Base-by-base conservation (phyloP, 164 flowering plant species). In the Kalanchoe fedtschenkoi region DNA sequence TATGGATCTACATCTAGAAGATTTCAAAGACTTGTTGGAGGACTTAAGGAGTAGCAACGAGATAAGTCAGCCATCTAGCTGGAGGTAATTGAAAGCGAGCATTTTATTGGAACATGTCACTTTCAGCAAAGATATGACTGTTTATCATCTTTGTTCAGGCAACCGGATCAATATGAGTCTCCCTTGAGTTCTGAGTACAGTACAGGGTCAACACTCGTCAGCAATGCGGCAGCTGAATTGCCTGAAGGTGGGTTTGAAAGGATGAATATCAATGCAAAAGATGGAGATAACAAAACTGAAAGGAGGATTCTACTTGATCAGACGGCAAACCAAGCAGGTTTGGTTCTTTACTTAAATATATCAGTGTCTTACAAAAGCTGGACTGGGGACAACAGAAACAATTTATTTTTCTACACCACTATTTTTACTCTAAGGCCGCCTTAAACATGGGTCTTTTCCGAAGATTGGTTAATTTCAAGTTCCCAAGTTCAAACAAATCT, bases 141-240 rank as follows among this genome's bases (percentile, higher is more conserved):
- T 34, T 56, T 22, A 34, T 29, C 24, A 44, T 22, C 58, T 51
- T 22, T 30, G 30, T 61, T 33, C 71, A 95, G 99, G 89, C 83
- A 88, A 75, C 77, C 73, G 34, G 86, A 81, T 75, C 61, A 80
- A 54, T 76, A 75, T 51, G 85, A 83, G 60, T 86, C 99, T 58
- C 85, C 95, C 54, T 84, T 80, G 51, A 84, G 88, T 76, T 90
- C 99, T 10, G 96, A 81, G 41, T 81, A 80, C 68, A 90, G 96
- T 67, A 85, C 89, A 35, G 95, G 88, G 64, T 88, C 97, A 65
- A 83, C 82, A 67, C 68, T 74, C 44, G 62, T 80, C 61, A 70
- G 79, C 15, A 75, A 76, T 44, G 42, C 74, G 56, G 70, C 72
- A 32, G 65, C 62, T 67, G 83, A 83, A 30, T 72, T 71, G 68